Conservation (phyloP, 495 filamentous ascomycete species). For the Penicillium lagena region DNA sequence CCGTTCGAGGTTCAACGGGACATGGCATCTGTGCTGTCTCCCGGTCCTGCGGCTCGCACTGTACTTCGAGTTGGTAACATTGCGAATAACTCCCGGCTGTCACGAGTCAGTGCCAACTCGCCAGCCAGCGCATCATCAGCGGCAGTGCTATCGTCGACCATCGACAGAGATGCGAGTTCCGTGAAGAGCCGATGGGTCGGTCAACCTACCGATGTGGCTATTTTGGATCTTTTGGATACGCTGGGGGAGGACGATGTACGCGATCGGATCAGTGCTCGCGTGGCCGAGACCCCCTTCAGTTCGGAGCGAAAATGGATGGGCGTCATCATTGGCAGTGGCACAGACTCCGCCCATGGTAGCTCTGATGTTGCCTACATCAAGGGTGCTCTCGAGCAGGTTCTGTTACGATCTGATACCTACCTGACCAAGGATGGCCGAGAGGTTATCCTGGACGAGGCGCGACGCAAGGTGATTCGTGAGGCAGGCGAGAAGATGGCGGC, state of each 20-base stretch:
- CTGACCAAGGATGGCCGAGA: constrained; percentile 82
- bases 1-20: constrained; percentile 73
- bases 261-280: constrained; percentile 70
- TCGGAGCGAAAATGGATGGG: constrained; percentile 99
- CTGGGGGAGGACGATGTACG: constrained; percentile 88
- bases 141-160: constrained; percentile 71
- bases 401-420: constrained; percentile 85
- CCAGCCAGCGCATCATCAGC: constrained; percentile 63
- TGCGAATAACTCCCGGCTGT: constrained; percentile 87
- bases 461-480: constrained; percentile 64
- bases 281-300: constrained; percentile 86
- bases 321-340: constrained; percentile 63
- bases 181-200: constrained; percentile 88
- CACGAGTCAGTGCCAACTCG: constrained; percentile 50
- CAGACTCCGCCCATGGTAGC: constrained; percentile 21
- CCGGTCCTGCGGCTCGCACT: constrained; percentile 65
- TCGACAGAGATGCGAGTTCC: constrained; percentile 52
- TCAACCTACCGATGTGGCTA: constrained; percentile 93
- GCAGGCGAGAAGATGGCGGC: constrained; percentile 88
- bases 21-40: constrained; percentile 49
- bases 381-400: constrained; percentile 82
- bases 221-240: constrained; percentile 84
- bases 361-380: constrained; percentile 85
- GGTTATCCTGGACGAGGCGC: constrained; percentile 73
- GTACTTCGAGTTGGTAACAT: constrained; percentile 90